phyloP scores from a whole-genome alignment of 345 rosid genomes.

The Eucalyptus curtisii region DNA sequence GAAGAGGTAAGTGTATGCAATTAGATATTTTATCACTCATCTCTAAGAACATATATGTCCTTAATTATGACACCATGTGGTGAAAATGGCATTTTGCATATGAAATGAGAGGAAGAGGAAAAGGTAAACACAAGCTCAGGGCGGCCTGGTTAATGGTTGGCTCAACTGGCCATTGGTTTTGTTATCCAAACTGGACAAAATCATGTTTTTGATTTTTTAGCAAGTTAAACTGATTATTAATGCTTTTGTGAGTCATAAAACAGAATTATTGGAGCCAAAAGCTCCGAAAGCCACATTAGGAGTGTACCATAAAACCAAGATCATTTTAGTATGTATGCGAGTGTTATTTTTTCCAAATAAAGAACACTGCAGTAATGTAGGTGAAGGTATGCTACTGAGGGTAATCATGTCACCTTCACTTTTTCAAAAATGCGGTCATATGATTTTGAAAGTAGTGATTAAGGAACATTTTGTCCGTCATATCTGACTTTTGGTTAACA shows the following conservation, averaged over 20 bases:
- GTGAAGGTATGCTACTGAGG: background rate
- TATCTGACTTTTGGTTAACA: background rate
- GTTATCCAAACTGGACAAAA: background rate
- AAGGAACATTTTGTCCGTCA: background rate
- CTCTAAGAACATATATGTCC: background rate
- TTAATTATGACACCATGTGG: background rate
- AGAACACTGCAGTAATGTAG: background rate
- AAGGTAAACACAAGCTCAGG: background rate
- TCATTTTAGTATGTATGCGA: background rate
- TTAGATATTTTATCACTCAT: background rate
- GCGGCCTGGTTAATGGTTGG: background rate
- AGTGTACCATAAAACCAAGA: background rate
- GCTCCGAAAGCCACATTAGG: background rate
- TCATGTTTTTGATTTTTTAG: background rate
- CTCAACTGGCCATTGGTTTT: background rate
- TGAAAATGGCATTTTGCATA: background rate
- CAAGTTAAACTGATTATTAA: background rate
- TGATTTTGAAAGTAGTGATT: background rate
- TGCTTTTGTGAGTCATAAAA: background rate
- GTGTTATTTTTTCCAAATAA: background rate
- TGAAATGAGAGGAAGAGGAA: background rate
- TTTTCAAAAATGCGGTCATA: background rate
- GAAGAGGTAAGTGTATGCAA: slow-evolving; percentile 47
- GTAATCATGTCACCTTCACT: background rate
- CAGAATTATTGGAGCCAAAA: background rate